Conservation (phyloP, 1,284 basidiomycete genomes). For the Boletellus deceptivus region DNA sequence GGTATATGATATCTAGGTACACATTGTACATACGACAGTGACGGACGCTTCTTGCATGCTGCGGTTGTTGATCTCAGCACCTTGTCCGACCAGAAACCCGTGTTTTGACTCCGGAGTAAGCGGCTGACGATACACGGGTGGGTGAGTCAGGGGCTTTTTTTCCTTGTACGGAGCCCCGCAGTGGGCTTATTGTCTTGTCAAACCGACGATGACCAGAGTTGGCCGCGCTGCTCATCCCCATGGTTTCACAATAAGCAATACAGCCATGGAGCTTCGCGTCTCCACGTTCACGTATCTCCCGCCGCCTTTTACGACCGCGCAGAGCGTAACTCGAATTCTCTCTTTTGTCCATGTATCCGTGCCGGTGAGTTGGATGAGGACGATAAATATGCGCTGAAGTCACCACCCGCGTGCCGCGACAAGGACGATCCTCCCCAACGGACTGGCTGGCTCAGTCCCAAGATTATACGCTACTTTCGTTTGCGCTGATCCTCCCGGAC, state of each 20-base stretch:
- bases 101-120: background rate
- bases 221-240: conserved; percentile 20
- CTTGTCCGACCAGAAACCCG: background rate
- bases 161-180: conserved; percentile 8
- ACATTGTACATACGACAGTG: background rate
- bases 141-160: conserved; percentile 11
- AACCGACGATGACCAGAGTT: conserved; percentile 6
- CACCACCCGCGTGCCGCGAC: background rate
- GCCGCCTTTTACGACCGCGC: background rate
- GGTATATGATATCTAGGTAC: conserved; percentile 1
- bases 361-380: conserved; percentile 1
- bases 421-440: conserved; percentile 16
- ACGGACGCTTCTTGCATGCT: background rate
- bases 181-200: conserved; percentile 26
- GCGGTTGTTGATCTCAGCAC: background rate
- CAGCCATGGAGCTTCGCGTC: conserved; percentile 14
- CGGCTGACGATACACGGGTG: no score
- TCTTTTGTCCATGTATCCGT: conserved; percentile 24
- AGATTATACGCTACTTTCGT: conserved; percentile 20
- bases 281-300: conserved; percentile 23
- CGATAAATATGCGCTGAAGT: conserved; percentile 24
- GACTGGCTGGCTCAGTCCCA: conserved; percentile 34
- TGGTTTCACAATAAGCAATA: conserved; percentile 31
- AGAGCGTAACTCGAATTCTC: conserved; percentile 3
- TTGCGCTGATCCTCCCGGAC: conserved; percentile 14